These are phyloP conservation scores for Delonix regia DNA, from an alignment of 306 rosid genomes.

Conservation along the genomic window DNA sequence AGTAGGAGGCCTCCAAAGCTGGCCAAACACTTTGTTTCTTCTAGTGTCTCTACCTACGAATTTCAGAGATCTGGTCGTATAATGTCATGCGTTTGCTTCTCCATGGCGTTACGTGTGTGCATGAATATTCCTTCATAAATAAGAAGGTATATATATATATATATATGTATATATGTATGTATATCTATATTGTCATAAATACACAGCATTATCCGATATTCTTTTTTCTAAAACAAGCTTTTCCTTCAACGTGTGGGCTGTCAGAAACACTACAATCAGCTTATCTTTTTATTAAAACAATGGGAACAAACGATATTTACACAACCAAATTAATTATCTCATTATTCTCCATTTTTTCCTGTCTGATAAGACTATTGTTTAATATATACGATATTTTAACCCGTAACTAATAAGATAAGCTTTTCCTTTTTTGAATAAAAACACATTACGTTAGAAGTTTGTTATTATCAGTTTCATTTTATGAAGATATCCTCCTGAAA, in stretches of 20 bases:
- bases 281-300: slow-evolving; percentile 13
- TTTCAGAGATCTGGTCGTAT: slow-evolving; percentile 23
- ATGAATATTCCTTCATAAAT: slow-evolving; percentile 56
- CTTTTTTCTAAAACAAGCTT: slow-evolving; percentile 11
- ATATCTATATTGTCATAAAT: not conserved
- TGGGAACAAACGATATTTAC: not conserved
- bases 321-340: not conserved
- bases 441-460: not conserved
- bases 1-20: slow-evolving; percentile 5
- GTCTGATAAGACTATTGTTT: not conserved
- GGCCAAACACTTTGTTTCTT: slow-evolving; percentile 47
- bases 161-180: too few species aligned
- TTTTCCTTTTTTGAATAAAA: not conserved
- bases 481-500: not conserved
- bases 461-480: not conserved
- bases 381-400: not conserved
- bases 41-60: slow-evolving; percentile 35
- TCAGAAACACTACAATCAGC: not conserved
- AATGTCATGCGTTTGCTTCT: slow-evolving; percentile 39
- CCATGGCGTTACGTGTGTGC: slow-evolving; percentile 38
- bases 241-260: slow-evolving; percentile 20
- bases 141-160: not conserved
- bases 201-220: not conserved
- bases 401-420: not conserved
- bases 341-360: slow-evolving; percentile 2